Evolutionary conservation across 1,139 yeast genomes (phyloP), one percentile per base, ranked within the genome.

Genomic region (Lodderomyces jiufengensis): DNA sequence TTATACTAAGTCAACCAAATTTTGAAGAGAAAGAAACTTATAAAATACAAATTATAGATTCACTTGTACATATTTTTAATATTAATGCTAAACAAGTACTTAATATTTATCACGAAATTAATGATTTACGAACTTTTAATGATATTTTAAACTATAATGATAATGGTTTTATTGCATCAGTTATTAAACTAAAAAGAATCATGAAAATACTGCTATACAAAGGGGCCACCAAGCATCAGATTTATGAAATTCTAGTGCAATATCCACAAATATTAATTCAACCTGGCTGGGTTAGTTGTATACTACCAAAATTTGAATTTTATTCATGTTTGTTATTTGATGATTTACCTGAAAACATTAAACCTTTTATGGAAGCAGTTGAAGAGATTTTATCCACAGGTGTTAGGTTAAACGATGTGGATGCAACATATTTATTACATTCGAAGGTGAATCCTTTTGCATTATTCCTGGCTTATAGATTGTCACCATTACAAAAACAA

Each of bases 261-360:
- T 32, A 12, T 14, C 38, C 36, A 6, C 11, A 38, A 11, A 33
- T 41, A n/a, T 27, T 32, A 5, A 24, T 26, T 3, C 30, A 26
- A 4, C 34, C 26, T 13, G 45, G 45, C 9, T 41, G 43, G 41
- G n/a, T 41, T 14, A 35, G 34, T 9, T 34, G 31, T 29, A 28
- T 40, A 8, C 33, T 41, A 10, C 40, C 42, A n/a, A 23, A 12
- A 11, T 38, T 32, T 32, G 32, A 26, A 10, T 32, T 32, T 14
- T 37, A 34, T n/a, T 33, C 40, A 9, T 14, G 29, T 10, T 14
- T 33, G 21, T 15, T 21, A 2, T 24, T 27, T 18, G n/a, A 27
- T 6, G 8, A 29, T 10, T 15, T 29, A 13, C 38, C 38, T 3
- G 11, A 12, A 12, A 25, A 31, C 4, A 21, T 32, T 5, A 7